phyloP scores from a whole-genome alignment of 306 rosid genomes.

The Trifolium subterraneum region DNA sequence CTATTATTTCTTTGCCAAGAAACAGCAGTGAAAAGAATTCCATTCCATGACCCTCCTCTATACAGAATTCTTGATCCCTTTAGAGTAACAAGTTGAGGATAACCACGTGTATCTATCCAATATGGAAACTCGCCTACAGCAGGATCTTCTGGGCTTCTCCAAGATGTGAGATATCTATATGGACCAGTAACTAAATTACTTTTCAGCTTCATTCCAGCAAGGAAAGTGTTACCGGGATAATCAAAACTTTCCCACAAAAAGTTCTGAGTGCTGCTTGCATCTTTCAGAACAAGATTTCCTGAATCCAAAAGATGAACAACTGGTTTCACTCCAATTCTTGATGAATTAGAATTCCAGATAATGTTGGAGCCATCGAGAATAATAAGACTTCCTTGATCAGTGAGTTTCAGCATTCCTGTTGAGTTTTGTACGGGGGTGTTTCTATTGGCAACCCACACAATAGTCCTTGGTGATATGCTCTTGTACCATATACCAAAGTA shows the following conservation, averaged over 20 bases:
- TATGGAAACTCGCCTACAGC: constrained; percentile 32
- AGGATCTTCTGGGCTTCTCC: constrained; percentile 35
- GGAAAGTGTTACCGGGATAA: constrained; percentile 39
- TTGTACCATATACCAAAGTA: constrained; percentile 48
- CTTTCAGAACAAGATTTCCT: constrained; percentile 39
- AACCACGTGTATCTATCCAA: constrained; percentile 33
- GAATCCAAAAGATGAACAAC: constrained; percentile 32
- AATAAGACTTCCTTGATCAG: constrained; percentile 29
- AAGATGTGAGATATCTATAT: constrained; percentile 33
- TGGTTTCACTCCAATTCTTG: constrained; percentile 17
- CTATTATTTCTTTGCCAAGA: not conserved
- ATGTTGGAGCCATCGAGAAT: constrained; percentile 38
- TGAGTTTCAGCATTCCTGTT: constrained; percentile 16
- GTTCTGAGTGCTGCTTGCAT: not conserved
- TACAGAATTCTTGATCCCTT: not conserved
- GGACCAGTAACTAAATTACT: constrained; percentile 10
- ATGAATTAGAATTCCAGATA: constrained; percentile 40
- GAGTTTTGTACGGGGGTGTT: not conserved
- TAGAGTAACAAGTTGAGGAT: constrained; percentile 31
- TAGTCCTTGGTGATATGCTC: constrained; percentile 18
- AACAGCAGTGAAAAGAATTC: constrained; percentile 13
- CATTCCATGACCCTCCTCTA: constrained; percentile 47
- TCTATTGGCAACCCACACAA: constrained; percentile 47
- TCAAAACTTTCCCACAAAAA: constrained; percentile 49
- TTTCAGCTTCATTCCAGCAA: constrained; percentile 35